A percentile compares a stretch with the other conserved stretches of the same genome.
phyloP scores from a whole-genome alignment of 2,329 filamentous ascomycete species.

The Peltaster fructicola region DNA sequence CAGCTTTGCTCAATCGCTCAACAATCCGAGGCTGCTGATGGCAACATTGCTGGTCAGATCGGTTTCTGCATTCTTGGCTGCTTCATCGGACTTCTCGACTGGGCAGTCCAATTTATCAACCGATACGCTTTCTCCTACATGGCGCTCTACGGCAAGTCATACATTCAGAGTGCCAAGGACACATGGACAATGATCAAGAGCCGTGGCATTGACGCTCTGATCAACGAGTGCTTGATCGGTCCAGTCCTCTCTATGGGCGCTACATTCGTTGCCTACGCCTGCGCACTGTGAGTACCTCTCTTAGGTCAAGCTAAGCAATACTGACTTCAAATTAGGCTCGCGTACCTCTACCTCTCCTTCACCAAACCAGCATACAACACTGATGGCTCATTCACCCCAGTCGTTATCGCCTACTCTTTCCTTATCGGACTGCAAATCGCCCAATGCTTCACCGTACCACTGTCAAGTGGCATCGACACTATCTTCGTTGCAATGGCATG shows the following conservation, averaged over 20 bases:
- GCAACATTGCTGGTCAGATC: conserved; percentile 49
- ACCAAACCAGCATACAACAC: conserved; percentile 65
- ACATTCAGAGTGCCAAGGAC: conserved; percentile 71
- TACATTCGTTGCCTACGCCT: conserved; percentile 68
- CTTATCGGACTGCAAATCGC: conserved; percentile 79
- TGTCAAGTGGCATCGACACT: conserved; percentile 77
- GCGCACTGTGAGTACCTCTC: conserved; percentile 35
- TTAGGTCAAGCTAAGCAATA: neutral
- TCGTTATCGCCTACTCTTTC: conserved; percentile 72
- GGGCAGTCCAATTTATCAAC: conserved; percentile 79
- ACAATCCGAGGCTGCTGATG: conserved; percentile 43
- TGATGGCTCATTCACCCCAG: conserved; percentile 49
- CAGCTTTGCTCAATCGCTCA: conserved; percentile 68
- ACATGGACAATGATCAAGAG: conserved; percentile 59
- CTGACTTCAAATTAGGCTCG: conserved; percentile 25
- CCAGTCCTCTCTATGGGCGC: conserved; percentile 37
- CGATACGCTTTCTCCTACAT: conserved; percentile 54
- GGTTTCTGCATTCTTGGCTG: conserved; percentile 62
- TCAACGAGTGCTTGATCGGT: conserved; percentile 71
- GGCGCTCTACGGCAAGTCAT: conserved; percentile 77
- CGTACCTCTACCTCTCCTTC: conserved; percentile 74
- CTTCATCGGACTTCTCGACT: conserved; percentile 60
- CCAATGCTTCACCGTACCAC: conserved; percentile 74
- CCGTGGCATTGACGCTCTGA: conserved; percentile 73
- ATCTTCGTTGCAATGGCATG: conserved; percentile 67